Percentiles rank a stretch among this genome's conserved stretches.
Evolutionary conservation across 352 stramenopile genomes (phyloP).

Genomic region (Hyaloperonospora arabidopsidis): DNA sequence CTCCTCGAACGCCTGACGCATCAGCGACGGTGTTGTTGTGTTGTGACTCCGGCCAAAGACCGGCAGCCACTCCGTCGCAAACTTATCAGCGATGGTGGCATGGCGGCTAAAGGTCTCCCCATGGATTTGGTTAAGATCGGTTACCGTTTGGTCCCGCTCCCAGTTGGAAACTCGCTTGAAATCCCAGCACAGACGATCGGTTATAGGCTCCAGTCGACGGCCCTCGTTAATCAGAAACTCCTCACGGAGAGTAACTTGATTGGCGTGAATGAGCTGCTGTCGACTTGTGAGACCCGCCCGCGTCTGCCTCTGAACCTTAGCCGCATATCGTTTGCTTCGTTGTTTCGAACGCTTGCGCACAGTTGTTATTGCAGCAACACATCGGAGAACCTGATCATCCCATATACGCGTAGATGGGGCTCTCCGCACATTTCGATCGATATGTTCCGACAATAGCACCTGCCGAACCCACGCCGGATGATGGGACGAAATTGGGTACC

Average conservation of each 20-base stretch:
- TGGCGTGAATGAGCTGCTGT: background rate
- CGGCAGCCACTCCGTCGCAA: background rate
- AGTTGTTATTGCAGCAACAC: too few relatives aligned
- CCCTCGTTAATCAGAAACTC: background rate
- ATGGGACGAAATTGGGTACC: too few relatives aligned
- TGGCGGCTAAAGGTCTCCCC: background rate
- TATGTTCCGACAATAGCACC: too few relatives aligned
- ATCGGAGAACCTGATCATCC: too few relatives aligned
- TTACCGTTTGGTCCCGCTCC: slow-evolving; percentile 1
- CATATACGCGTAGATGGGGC: too few relatives aligned
- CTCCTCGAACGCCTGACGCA: background rate
- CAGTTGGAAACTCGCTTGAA: slow-evolving; percentile 3
- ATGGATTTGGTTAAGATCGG: background rate
- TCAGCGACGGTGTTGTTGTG: background rate
- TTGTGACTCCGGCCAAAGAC: background rate
- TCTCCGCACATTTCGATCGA: too few relatives aligned
- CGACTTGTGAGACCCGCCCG: too few relatives aligned
- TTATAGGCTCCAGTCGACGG: background rate
- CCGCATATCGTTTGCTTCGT: too few relatives aligned
- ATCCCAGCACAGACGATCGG: background rate
- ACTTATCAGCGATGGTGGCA: too few relatives aligned
- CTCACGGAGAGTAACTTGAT: background rate
- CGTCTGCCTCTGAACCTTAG: too few relatives aligned
- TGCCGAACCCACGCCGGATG: too few relatives aligned
- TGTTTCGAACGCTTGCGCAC: too few relatives aligned